A percentile compares a stretch with the other conserved stretches of the same genome.
phyloP scores from a whole-genome alignment of 2,329 filamentous ascomycete species.

The Ophiocordyceps unilateralis region DNA sequence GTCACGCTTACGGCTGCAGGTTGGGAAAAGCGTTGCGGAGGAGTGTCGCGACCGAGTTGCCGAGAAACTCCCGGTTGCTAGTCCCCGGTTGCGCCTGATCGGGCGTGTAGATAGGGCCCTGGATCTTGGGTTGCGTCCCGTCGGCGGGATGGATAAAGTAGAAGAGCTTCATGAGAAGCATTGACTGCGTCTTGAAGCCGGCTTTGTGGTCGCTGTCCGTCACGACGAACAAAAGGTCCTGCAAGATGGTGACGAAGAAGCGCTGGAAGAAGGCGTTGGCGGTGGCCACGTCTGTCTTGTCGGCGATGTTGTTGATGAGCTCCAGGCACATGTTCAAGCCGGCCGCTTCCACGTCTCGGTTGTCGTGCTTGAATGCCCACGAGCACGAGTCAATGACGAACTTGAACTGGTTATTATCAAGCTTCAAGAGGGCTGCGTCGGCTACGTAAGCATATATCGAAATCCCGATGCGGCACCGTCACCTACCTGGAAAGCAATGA shows the following conservation, averaged over 20 bases:
- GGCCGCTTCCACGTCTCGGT: constrained; percentile 90
- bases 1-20: constrained; percentile 61
- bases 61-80: constrained; percentile 78
- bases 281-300: constrained; percentile 70
- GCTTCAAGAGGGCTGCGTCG: constrained; percentile 58
- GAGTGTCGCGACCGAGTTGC: constrained; percentile 70
- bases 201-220: constrained; percentile 98
- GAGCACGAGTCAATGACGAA: constrained; percentile 98
- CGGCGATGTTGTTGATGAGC: constrained; percentile 92
- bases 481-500: constrained; percentile 72
- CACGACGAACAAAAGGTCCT: constrained; percentile 96
- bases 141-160: constrained; percentile 72
- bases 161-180: constrained; percentile 88
- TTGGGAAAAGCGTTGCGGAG: constrained; percentile 87
- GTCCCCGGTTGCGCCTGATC: constrained; percentile 75
- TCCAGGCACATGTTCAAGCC: constrained; percentile 97
- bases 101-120: constrained; percentile 73
- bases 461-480: no score
- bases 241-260: constrained; percentile 88
- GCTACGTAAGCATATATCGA: not conserved
- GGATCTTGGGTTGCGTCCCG: constrained; percentile 61
- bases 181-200: constrained; percentile 94
- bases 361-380: constrained; percentile 99
- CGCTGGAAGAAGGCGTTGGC: constrained; percentile 95
- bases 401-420: constrained; percentile 95